Percentiles rank a stretch among this genome's conserved stretches.
phyloP scores from a whole-genome alignment of 2,329 filamentous ascomycete species.

The Ophiocordyceps unilateralis region DNA sequence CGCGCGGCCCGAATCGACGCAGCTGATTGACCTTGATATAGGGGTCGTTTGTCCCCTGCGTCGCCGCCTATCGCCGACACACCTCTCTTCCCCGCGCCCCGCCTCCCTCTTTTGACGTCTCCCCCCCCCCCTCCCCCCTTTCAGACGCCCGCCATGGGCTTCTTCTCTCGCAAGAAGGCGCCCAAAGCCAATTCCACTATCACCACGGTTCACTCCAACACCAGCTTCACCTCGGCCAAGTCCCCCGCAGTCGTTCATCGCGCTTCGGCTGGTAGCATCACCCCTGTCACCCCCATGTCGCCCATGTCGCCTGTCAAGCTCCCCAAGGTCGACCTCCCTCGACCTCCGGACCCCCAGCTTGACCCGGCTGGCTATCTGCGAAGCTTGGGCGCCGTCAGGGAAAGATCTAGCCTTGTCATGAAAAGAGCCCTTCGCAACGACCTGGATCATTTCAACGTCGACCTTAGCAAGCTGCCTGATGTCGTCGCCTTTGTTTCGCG shows the following conservation, averaged over 20 bases:
- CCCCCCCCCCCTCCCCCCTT: background rate
- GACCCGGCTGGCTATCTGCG: constrained; percentile 83
- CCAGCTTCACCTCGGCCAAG: constrained; percentile 32
- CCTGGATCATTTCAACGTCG: constrained; percentile 75
- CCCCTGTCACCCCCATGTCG: constrained; percentile 28
- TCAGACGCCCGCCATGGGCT: constrained; percentile 24
- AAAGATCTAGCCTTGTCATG: constrained; percentile 56
- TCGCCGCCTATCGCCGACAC: background rate
- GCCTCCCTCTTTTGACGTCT: background rate
- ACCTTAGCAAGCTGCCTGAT: constrained; percentile 66
- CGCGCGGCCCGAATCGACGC: no score
- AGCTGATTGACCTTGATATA: background rate
- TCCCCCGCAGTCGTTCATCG: constrained; percentile 32
- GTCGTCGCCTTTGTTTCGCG: constrained; percentile 79
- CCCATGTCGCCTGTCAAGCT: constrained; percentile 37
- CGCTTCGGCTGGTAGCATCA: constrained; percentile 30
- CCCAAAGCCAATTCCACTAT: constrained; percentile 24
- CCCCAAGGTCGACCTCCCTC: constrained; percentile 65
- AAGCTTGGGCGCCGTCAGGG: constrained; percentile 75
- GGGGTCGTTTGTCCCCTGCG: background rate
- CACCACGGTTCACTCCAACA: constrained; percentile 27
- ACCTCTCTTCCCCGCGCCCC: background rate
- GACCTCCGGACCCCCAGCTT: constrained; percentile 69
- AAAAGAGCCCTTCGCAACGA: constrained; percentile 63
- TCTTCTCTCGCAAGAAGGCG: constrained; percentile 38